A percentile compares a stretch with the other conserved stretches of the same genome.
phyloP scores from a whole-genome alignment of 2,329 filamentous ascomycete genomes.

The Nigrograna mackinnonii region DNA sequence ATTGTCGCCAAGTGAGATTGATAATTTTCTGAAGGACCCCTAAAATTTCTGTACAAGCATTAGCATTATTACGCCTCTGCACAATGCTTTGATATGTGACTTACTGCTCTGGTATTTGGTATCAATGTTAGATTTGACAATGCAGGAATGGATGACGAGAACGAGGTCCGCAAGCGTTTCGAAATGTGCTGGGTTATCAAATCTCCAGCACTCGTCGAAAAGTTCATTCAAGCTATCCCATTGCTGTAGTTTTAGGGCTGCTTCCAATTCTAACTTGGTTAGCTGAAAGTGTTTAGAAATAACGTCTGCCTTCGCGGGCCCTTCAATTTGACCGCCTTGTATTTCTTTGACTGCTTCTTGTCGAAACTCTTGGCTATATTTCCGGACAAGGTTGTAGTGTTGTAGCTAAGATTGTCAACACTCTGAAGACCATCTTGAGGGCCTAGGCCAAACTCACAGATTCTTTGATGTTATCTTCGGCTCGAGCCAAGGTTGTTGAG shows the following conservation, averaged over 20 bases:
- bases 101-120: conserved; percentile 35
- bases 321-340: conserved; percentile 42
- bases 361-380: conserved; percentile 65
- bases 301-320: conserved; percentile 56
- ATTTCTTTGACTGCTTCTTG: conserved; percentile 45
- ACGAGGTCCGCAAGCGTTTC: conserved; percentile 52
- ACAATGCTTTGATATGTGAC: background rate
- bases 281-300: conserved; percentile 66
- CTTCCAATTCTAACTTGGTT: conserved; percentile 80
- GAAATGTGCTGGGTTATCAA: conserved; percentile 42
- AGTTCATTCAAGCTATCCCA: conserved; percentile 69
- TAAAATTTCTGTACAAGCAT: conserved; percentile 24
- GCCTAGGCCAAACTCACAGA: conserved; percentile 35
- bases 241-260: conserved; percentile 64
- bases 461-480: conserved; percentile 41
- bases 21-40: conserved; percentile 66
- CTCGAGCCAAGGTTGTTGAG: conserved; percentile 52
- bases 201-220: conserved; percentile 52
- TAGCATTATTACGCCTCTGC: conserved; percentile 4
- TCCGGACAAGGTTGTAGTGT: conserved; percentile 64
- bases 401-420: conserved; percentile 55
- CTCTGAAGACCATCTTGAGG: background rate
- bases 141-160: conserved; percentile 45
- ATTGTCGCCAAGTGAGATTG: conserved; percentile 65
- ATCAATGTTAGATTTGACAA: conserved; percentile 30